These are phyloP conservation scores for Phoma sp. DNA, from an alignment of 2,329 filamentous ascomycete species.

Conservation along the genomic window DNA sequence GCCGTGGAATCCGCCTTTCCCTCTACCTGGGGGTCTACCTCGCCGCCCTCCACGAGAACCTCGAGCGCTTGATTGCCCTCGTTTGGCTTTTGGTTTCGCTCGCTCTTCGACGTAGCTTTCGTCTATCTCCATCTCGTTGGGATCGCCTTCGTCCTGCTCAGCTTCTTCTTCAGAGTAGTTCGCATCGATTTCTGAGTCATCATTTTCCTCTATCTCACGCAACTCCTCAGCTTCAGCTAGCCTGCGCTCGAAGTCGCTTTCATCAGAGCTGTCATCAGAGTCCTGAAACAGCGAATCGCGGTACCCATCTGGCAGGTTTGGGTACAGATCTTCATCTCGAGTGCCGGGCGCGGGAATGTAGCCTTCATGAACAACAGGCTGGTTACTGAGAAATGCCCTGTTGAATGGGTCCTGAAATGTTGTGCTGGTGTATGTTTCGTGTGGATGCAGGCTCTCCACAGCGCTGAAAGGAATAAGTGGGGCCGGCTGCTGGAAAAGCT, in stretches of 20 bases:
- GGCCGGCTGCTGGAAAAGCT: conserved; percentile 26
- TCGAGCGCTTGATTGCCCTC: conserved; percentile 24
- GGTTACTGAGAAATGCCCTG: conserved; percentile 32
- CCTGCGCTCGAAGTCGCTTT: conserved; percentile 36
- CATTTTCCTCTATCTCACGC: conserved; percentile 36
- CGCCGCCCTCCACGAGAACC: conserved; percentile 30
- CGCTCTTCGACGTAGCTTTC: conserved; percentile 37
- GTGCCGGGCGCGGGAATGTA: conserved; percentile 48
- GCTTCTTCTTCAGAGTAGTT: conserved; percentile 48
- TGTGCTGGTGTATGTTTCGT: conserved; percentile 19
- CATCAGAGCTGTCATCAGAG: conserved; percentile 37
- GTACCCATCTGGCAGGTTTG: conserved; percentile 28
- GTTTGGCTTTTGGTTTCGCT: conserved; percentile 25
- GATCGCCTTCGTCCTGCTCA: conserved; percentile 41
- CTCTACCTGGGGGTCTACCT: conserved; percentile 36
- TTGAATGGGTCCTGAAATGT: conserved; percentile 33
- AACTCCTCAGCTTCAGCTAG: conserved; percentile 39
- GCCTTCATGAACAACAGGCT: conserved; percentile 49
- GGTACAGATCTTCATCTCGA: conserved; percentile 45
- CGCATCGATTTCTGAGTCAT: conserved; percentile 43
- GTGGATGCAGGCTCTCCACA: conserved; percentile 29
- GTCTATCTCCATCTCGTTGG: conserved; percentile 41
- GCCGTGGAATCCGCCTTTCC: conserved; percentile 31
- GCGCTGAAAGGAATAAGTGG: conserved; percentile 33
- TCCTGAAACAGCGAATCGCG: conserved; percentile 30